Evolutionary conservation across 331 rosid species (phyloP).

Genomic region (Stylosanthes scabra): DNA sequence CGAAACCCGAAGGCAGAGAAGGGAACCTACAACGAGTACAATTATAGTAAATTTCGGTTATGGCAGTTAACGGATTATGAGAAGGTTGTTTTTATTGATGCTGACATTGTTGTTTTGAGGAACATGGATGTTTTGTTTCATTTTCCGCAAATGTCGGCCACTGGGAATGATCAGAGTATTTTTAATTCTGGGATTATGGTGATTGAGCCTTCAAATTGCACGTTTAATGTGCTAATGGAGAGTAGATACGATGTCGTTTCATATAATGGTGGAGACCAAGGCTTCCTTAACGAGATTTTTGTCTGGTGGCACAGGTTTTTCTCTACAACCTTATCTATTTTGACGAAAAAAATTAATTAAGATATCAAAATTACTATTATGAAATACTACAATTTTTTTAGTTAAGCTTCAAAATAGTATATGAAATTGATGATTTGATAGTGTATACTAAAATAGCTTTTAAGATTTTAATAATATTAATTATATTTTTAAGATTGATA

Average conservation of each 20-base stretch:
- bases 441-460: too few species aligned
- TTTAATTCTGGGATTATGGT: conserved; percentile 97
- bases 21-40: conserved; percentile 82
- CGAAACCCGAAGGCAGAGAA: conserved; percentile 73
- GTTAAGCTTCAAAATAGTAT: too few species aligned
- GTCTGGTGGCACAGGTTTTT: conserved; percentile 86
- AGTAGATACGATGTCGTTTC: conserved; percentile 59
- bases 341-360: too few species aligned
- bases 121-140: conserved; percentile 86
- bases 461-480: too few species aligned
- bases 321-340: background rate
- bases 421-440: too few species aligned
- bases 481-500: too few species aligned
- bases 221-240: conserved; percentile 66
- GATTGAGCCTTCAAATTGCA: conserved; percentile 89
- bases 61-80: conserved; percentile 90
- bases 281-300: conserved; percentile 84
- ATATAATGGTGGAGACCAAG: conserved; percentile 93
- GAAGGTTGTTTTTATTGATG: conserved; percentile 77
- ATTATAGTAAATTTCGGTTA: conserved; percentile 89
- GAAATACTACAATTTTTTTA: too few species aligned
- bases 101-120: conserved; percentile 81
- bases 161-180: conserved; percentile 73
- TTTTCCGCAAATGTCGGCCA: conserved; percentile 85
- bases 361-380: too few species aligned